Conservation (phyloP, 495 filamentous ascomycete species). For the Elasticomyces elasticus region DNA sequence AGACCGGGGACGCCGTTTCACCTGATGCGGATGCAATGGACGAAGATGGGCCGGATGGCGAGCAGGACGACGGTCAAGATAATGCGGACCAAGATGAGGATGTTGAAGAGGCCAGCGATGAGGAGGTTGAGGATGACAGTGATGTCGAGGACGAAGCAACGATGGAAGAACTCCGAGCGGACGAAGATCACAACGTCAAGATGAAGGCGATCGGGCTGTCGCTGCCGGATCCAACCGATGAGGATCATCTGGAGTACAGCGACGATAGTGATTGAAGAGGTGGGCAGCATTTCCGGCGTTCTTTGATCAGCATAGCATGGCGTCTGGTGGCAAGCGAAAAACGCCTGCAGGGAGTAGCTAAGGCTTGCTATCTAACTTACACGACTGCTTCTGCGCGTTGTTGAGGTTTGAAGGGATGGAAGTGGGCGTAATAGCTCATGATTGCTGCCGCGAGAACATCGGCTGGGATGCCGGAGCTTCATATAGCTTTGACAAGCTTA, state of each 20-base stretch:
- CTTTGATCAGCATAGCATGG: constrained; percentile 1
- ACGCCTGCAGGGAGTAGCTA: too few relatives aligned
- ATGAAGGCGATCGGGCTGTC: constrained; percentile 6
- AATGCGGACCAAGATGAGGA: constrained; percentile 43
- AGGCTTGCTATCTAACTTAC: too few relatives aligned
- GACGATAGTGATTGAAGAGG: not conserved
- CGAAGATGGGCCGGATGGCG: constrained; percentile 41
- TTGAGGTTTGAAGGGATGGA: too few relatives aligned
- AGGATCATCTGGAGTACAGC: not conserved
- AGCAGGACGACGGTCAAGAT: constrained; percentile 45
- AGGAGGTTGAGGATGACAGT: constrained; percentile 40
- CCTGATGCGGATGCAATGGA: constrained; percentile 10
- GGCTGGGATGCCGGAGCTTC: not conserved
- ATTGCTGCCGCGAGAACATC: not conserved
- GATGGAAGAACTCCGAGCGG: constrained; percentile 31
- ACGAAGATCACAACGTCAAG: constrained; percentile 26
- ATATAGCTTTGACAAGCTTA: not conserved
- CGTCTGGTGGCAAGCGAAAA: too few relatives aligned
- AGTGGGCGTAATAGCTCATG: too few relatives aligned
- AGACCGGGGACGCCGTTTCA: constrained; percentile 23
- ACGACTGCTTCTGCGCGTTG: too few relatives aligned
- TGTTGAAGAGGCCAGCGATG: constrained; percentile 38
- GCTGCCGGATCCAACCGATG: not conserved
- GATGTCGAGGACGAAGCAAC: constrained; percentile 37
- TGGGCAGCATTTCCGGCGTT: not conserved